Conservation (phyloP, 2,329 filamentous ascomycete species). For the Biscogniauxia marginata region DNA sequence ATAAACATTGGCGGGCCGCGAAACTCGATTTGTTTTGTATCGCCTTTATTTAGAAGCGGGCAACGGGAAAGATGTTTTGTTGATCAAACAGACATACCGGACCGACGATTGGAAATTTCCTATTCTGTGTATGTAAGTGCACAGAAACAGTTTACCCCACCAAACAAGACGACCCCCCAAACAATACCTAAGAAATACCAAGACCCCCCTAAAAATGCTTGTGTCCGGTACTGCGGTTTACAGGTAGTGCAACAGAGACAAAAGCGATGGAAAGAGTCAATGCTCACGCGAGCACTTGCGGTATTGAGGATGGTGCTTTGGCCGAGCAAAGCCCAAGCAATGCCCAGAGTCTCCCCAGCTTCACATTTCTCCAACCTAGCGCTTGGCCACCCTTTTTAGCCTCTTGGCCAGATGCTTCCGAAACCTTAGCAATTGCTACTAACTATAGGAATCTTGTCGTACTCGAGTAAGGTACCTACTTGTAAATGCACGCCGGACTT, state of each 20-base stretch:
- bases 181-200: too few species aligned
- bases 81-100: not conserved
- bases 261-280: conserved; percentile 13
- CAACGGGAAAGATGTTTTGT: not conserved
- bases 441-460: too few species aligned
- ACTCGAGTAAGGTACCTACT: too few species aligned
- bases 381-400: not conserved
- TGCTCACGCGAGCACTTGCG: conserved; percentile 31
- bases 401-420: not conserved
- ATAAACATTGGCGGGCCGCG: not conserved
- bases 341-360: not conserved
- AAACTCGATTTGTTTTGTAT: not conserved
- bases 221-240: conserved; percentile 11
- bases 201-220: too few species aligned
- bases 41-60: not conserved
- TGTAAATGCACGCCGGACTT: too few species aligned
- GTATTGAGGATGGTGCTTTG: conserved; percentile 5
- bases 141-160: too few species aligned
- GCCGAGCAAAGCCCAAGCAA: not conserved
- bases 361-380: not conserved
- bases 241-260: conserved; percentile 5
- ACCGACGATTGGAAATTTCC: too few species aligned
- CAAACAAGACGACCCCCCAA: too few species aligned
- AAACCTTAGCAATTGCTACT: not conserved
- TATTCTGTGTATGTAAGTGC: too few species aligned